Evolutionary conservation across 139 green algal genomes (phyloP), one percentile per base, ranked within the genome.

Genomic region (Volvox africanus): DNA sequence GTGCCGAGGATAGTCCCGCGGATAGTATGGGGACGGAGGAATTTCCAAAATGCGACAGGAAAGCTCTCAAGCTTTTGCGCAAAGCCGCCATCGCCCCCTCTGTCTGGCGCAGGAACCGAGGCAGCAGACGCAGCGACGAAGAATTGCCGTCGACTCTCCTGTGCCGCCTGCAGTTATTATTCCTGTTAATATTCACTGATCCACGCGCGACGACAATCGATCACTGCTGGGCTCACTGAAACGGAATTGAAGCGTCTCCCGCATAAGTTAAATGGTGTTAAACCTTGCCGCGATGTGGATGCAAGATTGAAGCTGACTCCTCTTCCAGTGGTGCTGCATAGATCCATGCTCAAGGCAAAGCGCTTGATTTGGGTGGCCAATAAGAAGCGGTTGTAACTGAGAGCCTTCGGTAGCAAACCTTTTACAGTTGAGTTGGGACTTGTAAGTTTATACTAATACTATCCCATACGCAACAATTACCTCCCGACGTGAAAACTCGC

Each of bases 11-110:
- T 96, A 12, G 96, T 98, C 30, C 96, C 96, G 24, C 96, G 90
- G 91, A 99, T 99, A 81, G 98, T 99, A 93, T 99, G 98, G 3
- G 98, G 98, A 55, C 98, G 94, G 50, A 99, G 92, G 89, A 99
- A 99, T 93, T 99, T 99, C 98, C 98, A 99, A 76, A 99, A 99
- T 2, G 98, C 98, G 2, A 93, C 80, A 24, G 96, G 89, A 79
- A 99, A 98, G 32, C 61, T 85, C 21, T 35, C 61, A 26, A 86
- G 3, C 61, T 91, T 78, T 36, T 90, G 71, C 13, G 71, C 86
- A 0, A 84, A n/a, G 73, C 55, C 55, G 30, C 32, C 30, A 16
- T 36, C 86, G 3, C 26, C 21, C 18, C 73, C 73, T 1, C 71
- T 62, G 28, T 3, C 67, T 37, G 86, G 86, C 13, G 61, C n/a